These are phyloP conservation scores for Neofusicoccum umdonicola DNA, from an alignment of 2,329 filamentous ascomycete species.

Conservation along the genomic window DNA sequence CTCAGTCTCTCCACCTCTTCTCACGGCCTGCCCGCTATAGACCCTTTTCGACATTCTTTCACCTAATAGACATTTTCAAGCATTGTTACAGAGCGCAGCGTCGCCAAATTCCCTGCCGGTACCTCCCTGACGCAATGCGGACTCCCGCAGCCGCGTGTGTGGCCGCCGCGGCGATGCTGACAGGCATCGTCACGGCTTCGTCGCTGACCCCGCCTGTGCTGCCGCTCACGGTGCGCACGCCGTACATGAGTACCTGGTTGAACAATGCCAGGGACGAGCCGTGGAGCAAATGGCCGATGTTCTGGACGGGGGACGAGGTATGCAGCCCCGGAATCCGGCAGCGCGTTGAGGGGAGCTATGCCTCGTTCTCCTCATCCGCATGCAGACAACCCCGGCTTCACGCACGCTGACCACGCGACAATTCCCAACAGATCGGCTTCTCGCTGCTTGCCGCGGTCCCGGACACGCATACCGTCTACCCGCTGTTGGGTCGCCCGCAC, in stretches of 20 bases:
- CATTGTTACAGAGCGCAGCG: background rate
- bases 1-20: conserved; percentile 7
- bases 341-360: conserved; percentile 1
- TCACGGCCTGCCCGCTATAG: background rate
- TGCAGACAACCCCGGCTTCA: conserved; percentile 8
- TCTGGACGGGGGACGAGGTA: conserved; percentile 70
- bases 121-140: conserved; percentile 28
- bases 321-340: conserved; percentile 17
- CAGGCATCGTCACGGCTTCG: conserved; percentile 47
- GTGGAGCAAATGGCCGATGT: conserved; percentile 85
- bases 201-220: conserved; percentile 54
- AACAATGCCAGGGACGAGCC: conserved; percentile 68
- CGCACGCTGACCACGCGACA: conserved; percentile 3
- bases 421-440: conserved; percentile 53
- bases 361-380: background rate
- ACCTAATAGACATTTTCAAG: background rate
- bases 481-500: conserved; percentile 64
- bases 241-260: conserved; percentile 56
- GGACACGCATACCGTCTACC: conserved; percentile 59
- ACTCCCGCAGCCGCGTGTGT: conserved; percentile 23
- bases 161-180: conserved; percentile 37
- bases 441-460: conserved; percentile 62
- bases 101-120: background rate
- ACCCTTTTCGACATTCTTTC: background rate
- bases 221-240: conserved; percentile 51